Base-by-base conservation (phyloP, 306 rosid genomes). In the Pueraria montana region DNA sequence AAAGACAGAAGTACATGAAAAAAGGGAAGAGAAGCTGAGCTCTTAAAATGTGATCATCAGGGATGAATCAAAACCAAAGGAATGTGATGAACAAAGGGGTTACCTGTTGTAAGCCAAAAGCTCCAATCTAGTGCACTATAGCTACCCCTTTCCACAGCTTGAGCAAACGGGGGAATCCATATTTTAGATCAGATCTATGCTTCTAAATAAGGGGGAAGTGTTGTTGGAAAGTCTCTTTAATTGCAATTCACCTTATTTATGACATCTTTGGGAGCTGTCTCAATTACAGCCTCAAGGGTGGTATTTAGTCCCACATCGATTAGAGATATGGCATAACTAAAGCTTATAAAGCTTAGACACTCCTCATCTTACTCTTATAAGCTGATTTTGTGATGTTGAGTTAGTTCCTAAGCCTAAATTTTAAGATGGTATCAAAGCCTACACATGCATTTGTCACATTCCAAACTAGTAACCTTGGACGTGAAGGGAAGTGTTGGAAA, bases 101-200 rank as follows among this genome's bases (percentile, higher is more conserved):
- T n/a, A n/a, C n/a, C n/a, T n/a, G n/a, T n/a, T n/a, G n/a, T n/a
- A n/a, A n/a, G n/a, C n/a, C n/a, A n/a, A n/a, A n/a, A n/a, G n/a
- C n/a, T n/a, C n/a, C n/a, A n/a, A n/a, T n/a, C n/a, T n/a, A n/a
- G n/a, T n/a, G n/a, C n/a, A n/a, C n/a, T n/a, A n/a, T n/a, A n/a
- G n/a, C n/a, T n/a, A n/a, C n/a, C n/a, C n/a, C n/a, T n/a, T n/a
- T n/a, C n/a, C n/a, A n/a, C n/a, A n/a, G n/a, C n/a, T n/a, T n/a
- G n/a, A n/a, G n/a, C n/a, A n/a, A n/a, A n/a, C n/a, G n/a, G n/a
- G n/a, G 14, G 18, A 71, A 79, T 76, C 23, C 65, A 32, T 64
- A 32, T 62, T 84, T 65, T 13, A 72, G 77, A 73, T 42, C 70
- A 42, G 62, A 62, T 61, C 40, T 8, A 40, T 46, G 70, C 36